These are phyloP conservation scores for Colletotrichum sp. DNA, from an alignment of 2,329 filamentous ascomycete species.

Conservation along the genomic window DNA sequence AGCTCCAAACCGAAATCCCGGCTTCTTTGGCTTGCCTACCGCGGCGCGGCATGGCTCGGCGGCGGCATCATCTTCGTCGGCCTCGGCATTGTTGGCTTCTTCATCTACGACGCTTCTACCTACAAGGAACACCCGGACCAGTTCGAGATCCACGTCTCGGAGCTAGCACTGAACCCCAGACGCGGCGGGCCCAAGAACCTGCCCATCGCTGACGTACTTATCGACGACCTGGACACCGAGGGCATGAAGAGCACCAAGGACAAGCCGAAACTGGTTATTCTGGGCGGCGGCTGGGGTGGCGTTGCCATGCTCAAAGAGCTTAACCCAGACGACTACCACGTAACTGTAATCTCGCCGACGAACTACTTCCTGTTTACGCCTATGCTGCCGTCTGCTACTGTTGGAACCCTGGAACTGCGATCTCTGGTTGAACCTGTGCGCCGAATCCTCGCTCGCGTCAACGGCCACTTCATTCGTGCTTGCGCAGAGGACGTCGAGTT, in stretches of 20 bases:
- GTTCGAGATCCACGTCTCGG: slow-evolving; percentile 82
- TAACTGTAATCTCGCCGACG: slow-evolving; percentile 91
- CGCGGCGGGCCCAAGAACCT: slow-evolving; percentile 93
- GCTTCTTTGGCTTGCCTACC: slow-evolving; percentile 66
- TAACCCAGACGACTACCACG: slow-evolving; percentile 90
- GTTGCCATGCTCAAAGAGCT: slow-evolving; percentile 90
- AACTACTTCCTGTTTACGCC: slow-evolving; percentile 99
- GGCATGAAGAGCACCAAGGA: slow-evolving; percentile 75
- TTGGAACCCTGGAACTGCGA: slow-evolving; percentile 89
- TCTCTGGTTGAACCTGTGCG: slow-evolving; percentile 94
- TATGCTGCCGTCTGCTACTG: slow-evolving; percentile 96
- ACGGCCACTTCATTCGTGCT: slow-evolving; percentile 90
- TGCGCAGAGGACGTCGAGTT: slow-evolving; percentile 90
- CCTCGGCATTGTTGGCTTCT: slow-evolving; percentile 79
- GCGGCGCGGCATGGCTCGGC: slow-evolving; percentile 74
- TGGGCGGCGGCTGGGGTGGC: slow-evolving; percentile 95
- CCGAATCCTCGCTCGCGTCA: slow-evolving; percentile 77
- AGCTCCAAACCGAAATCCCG: slow-evolving; percentile 44
- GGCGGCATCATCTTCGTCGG: slow-evolving; percentile 76
- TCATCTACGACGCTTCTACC: slow-evolving; percentile 91
- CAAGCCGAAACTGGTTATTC: slow-evolving; percentile 90
- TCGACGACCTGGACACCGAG: slow-evolving; percentile 86
- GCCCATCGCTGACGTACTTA: slow-evolving; percentile 84
- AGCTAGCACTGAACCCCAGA: slow-evolving; percentile 80
- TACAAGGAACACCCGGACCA: slow-evolving; percentile 75